These are phyloP conservation scores for Citrus sp. DNA, from an alignment of 345 rosid species.

Conservation along the genomic window DNA sequence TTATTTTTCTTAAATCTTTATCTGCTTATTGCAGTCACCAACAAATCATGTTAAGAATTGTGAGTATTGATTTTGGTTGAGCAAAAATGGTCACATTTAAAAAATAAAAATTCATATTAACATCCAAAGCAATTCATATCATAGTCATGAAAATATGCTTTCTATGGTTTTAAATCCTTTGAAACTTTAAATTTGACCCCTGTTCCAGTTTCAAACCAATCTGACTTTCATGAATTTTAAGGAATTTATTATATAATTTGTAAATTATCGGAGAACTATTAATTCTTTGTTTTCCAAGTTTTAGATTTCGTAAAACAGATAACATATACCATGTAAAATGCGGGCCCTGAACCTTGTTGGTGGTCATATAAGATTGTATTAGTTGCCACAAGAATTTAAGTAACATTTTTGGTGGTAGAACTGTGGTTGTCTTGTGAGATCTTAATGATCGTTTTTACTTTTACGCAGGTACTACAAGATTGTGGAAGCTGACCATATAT, in stretches of 20 bases:
- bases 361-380: not conserved
- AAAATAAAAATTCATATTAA: no score
- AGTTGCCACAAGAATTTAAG: not conserved
- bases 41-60: not conserved
- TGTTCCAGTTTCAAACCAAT: not conserved
- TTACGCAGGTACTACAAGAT: constrained; percentile 85
- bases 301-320: not conserved
- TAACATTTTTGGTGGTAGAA: not conserved
- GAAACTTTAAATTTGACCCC: not conserved
- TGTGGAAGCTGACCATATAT: constrained; percentile 83
- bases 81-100: not conserved
- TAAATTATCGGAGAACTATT: not conserved
- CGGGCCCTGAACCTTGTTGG: not conserved
- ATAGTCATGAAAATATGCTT: not conserved
- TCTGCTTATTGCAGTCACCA: not conserved
- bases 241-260: not conserved
- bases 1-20: constrained; percentile 10
- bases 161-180: not conserved
- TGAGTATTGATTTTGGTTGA: not conserved
- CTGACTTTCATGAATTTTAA: not conserved
- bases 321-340: not conserved
- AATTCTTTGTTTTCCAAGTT: not conserved
- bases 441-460: not conserved
- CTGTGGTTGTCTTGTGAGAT: constrained; percentile 2
- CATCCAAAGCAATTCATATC: not conserved